phyloP scores from a whole-genome alignment of 1,284 basidiomycete genomes.

The Boletus mariae region DNA sequence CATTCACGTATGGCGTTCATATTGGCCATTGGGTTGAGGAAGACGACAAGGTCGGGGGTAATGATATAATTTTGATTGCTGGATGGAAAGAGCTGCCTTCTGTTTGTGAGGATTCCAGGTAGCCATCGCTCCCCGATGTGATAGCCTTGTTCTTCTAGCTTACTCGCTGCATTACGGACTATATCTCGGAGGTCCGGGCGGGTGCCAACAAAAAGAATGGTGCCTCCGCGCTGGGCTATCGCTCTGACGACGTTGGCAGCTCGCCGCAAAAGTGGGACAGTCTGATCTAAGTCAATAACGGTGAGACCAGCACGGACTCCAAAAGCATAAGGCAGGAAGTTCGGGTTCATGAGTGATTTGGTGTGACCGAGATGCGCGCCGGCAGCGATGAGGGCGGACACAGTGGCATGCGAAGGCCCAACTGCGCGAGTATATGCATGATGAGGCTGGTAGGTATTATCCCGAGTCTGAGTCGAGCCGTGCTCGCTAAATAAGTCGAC shows the following conservation, averaged over 20 bases:
- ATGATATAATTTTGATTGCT: slow-evolving; percentile 59
- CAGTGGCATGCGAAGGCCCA: slow-evolving; percentile 62
- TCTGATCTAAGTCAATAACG: slow-evolving; percentile 94
- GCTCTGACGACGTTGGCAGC: slow-evolving; percentile 86
- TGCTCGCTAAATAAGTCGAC: slow-evolving; percentile 66
- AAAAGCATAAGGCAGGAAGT: slow-evolving; percentile 92
- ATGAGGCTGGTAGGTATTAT: slow-evolving; percentile 72
- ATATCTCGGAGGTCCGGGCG: slow-evolving; percentile 73
- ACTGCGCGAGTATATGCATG: slow-evolving; percentile 68
- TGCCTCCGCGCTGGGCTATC: slow-evolving; percentile 79
- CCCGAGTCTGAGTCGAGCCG: slow-evolving; percentile 74
- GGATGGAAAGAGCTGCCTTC: slow-evolving; percentile 71
- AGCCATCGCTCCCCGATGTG: slow-evolving; percentile 89
- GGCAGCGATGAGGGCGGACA: slow-evolving; percentile 88
- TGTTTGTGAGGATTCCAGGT: slow-evolving; percentile 92
- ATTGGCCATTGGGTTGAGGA: slow-evolving; percentile 87
- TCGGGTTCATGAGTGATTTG: slow-evolving; percentile 77
- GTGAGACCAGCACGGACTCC: slow-evolving; percentile 88
- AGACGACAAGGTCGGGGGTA: slow-evolving; percentile 82
- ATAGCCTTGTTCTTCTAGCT: slow-evolving; percentile 75
- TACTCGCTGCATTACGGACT: slow-evolving; percentile 77
- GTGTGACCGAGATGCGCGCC: slow-evolving; percentile 95
- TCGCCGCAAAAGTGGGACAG: slow-evolving; percentile 86
- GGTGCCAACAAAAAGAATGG: slow-evolving; percentile 89
- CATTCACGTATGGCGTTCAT: slow-evolving; percentile 84